Conservation (phyloP, 371 early-diverging fungal genomes). For the Rhizopus delemar region DNA sequence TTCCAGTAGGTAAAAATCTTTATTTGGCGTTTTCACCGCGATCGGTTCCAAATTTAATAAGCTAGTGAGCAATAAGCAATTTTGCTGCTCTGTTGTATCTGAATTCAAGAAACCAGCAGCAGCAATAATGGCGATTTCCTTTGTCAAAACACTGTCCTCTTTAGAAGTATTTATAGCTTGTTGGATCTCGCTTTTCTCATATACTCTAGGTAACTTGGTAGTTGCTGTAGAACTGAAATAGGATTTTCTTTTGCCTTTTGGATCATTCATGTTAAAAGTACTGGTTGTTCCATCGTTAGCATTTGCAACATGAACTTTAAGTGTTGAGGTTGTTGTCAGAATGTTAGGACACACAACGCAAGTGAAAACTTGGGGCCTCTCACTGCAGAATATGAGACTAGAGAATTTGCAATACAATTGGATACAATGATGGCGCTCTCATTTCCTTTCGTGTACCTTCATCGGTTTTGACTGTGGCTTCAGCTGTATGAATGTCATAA, state of each 20-base stretch:
- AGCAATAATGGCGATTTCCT: conserved; percentile 5
- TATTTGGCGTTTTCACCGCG: conserved; percentile 2
- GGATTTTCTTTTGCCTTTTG: background rate
- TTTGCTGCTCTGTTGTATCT: conserved; percentile 3
- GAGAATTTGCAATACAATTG: no score
- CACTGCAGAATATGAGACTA: no score
- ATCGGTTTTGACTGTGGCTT: no score
- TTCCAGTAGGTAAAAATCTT: conserved; percentile 7
- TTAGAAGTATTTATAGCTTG: conserved; percentile 2
- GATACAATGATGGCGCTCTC: no score
- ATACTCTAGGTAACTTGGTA: conserved; percentile 8
- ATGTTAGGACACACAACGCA: no score
- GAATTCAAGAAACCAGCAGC: conserved; percentile 9
- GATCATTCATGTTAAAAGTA: background rate
- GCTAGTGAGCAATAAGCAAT: background rate
- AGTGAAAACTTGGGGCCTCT: no score
- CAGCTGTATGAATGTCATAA: no score
- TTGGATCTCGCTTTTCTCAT: conserved; percentile 3
- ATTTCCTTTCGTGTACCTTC: no score
- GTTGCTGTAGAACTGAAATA: conserved; percentile 3
- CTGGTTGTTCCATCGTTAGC: conserved; percentile 7
- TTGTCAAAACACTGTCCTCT: conserved; percentile 4
- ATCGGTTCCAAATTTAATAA: conserved; percentile 10
- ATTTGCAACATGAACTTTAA: conserved; percentile 1
- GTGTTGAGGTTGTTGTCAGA: no score